A percentile compares a stretch with the other conserved stretches of the same genome.
Evolutionary conservation across 208 protist species (phyloP).

Genomic region (Wallacemonas collosoma): DNA sequence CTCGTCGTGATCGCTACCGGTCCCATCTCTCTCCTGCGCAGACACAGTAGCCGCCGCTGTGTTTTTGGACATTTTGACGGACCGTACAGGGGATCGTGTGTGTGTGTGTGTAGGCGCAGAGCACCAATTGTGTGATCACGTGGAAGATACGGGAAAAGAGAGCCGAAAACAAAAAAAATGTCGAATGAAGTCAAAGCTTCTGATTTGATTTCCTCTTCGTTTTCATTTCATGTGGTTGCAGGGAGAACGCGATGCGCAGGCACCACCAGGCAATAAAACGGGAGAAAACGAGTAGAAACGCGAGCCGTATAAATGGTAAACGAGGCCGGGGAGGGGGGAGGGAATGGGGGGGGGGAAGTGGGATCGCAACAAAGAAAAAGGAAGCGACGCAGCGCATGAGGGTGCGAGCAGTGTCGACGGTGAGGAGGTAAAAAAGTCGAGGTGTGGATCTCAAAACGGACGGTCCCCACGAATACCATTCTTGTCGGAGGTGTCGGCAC

Average conservation of each 20-base stretch:
- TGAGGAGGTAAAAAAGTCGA: no score
- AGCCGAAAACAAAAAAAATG: constrained; percentile 3
- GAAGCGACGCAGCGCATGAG: constrained; percentile 12
- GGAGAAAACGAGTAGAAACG: constrained; percentile 11
- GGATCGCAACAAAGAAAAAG: constrained; percentile 8
- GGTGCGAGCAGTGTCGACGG: neutral
- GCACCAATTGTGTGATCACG: neutral
- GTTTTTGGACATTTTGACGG: constrained; percentile 14
- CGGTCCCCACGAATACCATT: no score
- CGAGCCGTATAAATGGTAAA: no score
- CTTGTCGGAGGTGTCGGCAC: no score
- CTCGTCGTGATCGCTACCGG: constrained; percentile 8
- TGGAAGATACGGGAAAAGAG: neutral
- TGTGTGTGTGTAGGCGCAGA: neutral
- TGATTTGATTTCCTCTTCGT: no score
- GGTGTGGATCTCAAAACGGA: no score
- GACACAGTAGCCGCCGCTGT: neutral
- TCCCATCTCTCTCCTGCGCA: neutral
- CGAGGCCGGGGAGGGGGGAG: no score
- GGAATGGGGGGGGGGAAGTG: neutral
- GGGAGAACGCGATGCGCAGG: no score
- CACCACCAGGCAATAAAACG: constrained; percentile 15
- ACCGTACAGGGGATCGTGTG: neutral
- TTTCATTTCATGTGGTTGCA: no score
- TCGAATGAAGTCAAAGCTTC: no score